These are phyloP conservation scores for Rostrohypoxylon terebratum DNA, from an alignment of 495 filamentous ascomycete genomes.

Conservation along the genomic window DNA sequence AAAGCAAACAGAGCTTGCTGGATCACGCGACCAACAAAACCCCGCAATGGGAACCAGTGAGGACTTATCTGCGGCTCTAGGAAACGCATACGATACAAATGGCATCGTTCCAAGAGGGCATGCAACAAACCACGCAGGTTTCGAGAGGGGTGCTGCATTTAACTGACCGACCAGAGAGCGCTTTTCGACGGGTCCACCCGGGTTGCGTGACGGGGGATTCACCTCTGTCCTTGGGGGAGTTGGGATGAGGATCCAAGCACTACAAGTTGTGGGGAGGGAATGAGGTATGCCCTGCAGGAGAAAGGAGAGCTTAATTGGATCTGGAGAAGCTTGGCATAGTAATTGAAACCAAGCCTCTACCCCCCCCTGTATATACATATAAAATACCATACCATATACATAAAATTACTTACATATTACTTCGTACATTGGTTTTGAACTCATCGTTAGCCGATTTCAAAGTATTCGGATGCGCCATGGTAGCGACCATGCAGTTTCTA, in stretches of 20 bases:
- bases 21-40: conserved; percentile 20
- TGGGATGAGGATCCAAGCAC: conserved; percentile 34
- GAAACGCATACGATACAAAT: conserved; percentile 8
- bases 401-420: conserved; percentile 11
- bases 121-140: conserved; percentile 14
- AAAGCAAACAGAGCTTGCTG: conserved; percentile 10
- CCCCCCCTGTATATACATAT: conserved; percentile 35
- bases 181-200: conserved; percentile 13
- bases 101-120: neutral
- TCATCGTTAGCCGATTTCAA: conserved; percentile 14
- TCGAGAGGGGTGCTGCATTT: conserved; percentile 4
- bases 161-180: conserved; percentile 2
- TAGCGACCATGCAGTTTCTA: neutral
- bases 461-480: neutral
- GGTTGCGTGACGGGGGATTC: conserved; percentile 16
- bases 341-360: conserved; percentile 20
- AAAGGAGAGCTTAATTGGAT: conserved; percentile 29
- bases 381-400: conserved; percentile 14
- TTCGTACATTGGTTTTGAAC: conserved; percentile 13
- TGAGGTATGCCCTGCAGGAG: conserved; percentile 32
- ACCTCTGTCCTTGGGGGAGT: conserved; percentile 12
- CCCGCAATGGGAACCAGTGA: conserved; percentile 11
- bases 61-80: neutral
- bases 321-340: conserved; percentile 36
- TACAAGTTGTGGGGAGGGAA: conserved; percentile 18